Evolutionary conservation across 306 rosid species (phyloP).

Genomic region (Quercus alba): DNA sequence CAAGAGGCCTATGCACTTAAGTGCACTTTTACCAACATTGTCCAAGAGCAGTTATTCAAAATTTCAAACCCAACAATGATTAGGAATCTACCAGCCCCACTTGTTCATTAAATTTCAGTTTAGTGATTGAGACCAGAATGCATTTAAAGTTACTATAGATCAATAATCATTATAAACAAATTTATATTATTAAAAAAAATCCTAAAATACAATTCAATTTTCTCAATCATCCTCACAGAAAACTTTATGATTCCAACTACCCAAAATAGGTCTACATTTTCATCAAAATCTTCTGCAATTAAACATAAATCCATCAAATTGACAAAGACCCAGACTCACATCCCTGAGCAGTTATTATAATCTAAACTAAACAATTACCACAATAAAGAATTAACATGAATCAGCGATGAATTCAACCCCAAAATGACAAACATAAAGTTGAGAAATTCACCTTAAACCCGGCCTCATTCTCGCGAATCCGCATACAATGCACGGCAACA

Average conservation of each 20-base stretch:
- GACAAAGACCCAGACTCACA: background rate
- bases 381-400: background rate
- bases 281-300: background rate
- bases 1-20: no score
- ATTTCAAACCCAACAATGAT: background rate
- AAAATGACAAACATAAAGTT: background rate
- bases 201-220: background rate
- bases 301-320: background rate
- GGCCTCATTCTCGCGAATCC: slow-evolving; percentile 81
- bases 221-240: background rate
- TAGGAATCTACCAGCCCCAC: background rate
- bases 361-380: background rate
- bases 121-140: background rate
- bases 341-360: background rate
- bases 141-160: background rate
- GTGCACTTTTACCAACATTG: background rate
- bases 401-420: background rate
- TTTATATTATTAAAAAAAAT: background rate
- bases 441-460: slow-evolving; percentile 50
- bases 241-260: background rate
- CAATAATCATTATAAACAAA: background rate
- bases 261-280: background rate
- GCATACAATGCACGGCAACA: slow-evolving; percentile 71
- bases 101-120: background rate
- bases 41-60: background rate